Evolutionary conservation across 768 basidiomycete species (phyloP), one percentile per base, ranked within the genome.

Genomic region (Lentinus brumalis): DNA sequence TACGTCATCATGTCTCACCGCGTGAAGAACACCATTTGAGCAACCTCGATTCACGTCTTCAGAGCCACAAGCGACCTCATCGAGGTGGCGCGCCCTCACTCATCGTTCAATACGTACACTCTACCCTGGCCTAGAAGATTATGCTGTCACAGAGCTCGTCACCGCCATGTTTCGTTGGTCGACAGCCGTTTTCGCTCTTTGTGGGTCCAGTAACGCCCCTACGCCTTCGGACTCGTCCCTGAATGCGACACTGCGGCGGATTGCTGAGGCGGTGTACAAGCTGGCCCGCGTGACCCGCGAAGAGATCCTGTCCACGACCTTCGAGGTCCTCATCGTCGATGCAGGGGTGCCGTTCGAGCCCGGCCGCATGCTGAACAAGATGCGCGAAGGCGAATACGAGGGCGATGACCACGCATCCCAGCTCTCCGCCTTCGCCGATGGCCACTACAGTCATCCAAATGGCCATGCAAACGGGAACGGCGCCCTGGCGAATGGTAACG

Each of bases 21-120:
- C 21, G 50, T 57, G 41, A 62, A 61, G 14, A 63, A 52, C 46
- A 12, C 6, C 15, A 18, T n/a, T 21, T 54, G 41, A 60, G 35
- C n/a, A 16, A 32, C 30, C 42, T 40, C 30, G 21, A 26, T 2
- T 56, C 50, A n/a, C 40, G 21, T 29, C 45, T 45, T 12, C 67
- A 85, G 90, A 91, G 70, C 86, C 88, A 30, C 90, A 92, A 70
- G 88, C 90, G 4, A 88, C 86, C 0, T 88, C 89, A 2, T 86
- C 88, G 0, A 84, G 87, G 67, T 92, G 90, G 90, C 81, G 90
- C 50, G 83, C 89, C 0, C 75, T 92, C 45, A 84, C 90, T 1
- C 89, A 91, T 67, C 78, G 79, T 45, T 82, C 89, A 54, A 86
- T 91, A 45, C 87, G 88, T 59, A 77, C 76, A 7, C 77, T 90